A percentile compares a stretch with the other conserved stretches of the same genome.
phyloP scores from a whole-genome alignment of 148 eudicot species.

The Silene conica region DNA sequence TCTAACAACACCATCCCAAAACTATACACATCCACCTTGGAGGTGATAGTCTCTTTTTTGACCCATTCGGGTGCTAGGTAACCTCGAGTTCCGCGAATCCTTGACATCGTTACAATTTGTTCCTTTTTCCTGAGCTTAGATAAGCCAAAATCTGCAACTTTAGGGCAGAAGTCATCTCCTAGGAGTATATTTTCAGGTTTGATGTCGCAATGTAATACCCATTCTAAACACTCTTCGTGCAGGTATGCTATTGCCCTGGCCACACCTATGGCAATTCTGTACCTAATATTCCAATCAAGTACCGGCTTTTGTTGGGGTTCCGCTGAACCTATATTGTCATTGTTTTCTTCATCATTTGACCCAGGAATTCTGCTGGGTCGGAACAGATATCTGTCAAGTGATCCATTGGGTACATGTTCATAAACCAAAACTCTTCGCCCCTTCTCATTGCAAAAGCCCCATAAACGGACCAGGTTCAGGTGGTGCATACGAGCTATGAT shows the following conservation, averaged over 20 bases:
- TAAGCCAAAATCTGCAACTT: slow-evolving; percentile 76
- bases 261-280: slow-evolving; percentile 77
- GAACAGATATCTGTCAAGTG: slow-evolving; percentile 63
- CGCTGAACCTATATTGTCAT: not conserved
- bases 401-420: slow-evolving; percentile 84
- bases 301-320: slow-evolving; percentile 34
- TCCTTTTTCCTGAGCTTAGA: slow-evolving; percentile 77
- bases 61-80: slow-evolving; percentile 91
- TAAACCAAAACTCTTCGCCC: slow-evolving; percentile 63
- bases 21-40: slow-evolving; percentile 84
- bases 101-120: slow-evolving; percentile 50
- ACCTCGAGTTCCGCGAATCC: slow-evolving; percentile 71
- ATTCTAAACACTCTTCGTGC: slow-evolving; percentile 82
- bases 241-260: slow-evolving; percentile 88
- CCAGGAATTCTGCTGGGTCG: not conserved
- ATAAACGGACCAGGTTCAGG: slow-evolving; percentile 70
- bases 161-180: slow-evolving; percentile 86
- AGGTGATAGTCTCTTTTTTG: slow-evolving; percentile 49
- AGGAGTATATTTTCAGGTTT: slow-evolving; percentile 86
- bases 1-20: slow-evolving; percentile 77
- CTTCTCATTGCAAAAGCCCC: slow-evolving; percentile 93
- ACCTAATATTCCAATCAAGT: slow-evolving; percentile 82
- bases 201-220: slow-evolving; percentile 88
- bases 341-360: slow-evolving; percentile 3
- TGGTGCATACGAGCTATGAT: slow-evolving; percentile 94